Percentiles rank a stretch among this genome's conserved stretches.
phyloP scores from a whole-genome alignment of 2,329 filamentous ascomycete genomes.

The Paracorniculantispora psalliotae region DNA sequence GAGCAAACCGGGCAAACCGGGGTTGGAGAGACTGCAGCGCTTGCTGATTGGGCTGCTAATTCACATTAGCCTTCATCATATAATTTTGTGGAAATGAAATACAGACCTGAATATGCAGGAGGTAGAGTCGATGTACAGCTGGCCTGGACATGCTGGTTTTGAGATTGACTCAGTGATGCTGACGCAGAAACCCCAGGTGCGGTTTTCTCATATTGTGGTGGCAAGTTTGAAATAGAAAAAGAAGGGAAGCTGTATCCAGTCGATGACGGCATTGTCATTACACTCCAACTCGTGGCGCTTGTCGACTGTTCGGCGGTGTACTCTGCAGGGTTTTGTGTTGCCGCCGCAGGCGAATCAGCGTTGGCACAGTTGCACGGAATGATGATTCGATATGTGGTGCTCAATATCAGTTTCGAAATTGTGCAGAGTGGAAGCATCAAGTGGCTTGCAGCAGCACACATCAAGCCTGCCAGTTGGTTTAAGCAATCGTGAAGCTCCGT shows the following conservation, averaged over 20 bases:
- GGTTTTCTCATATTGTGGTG: background rate
- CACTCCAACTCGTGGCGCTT: background rate
- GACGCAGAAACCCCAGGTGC: background rate
- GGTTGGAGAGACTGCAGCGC: too few species aligned
- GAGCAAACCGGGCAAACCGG: conserved; percentile 4
- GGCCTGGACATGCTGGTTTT: background rate
- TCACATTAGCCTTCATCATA: background rate
- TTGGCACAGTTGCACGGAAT: background rate
- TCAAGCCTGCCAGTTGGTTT: conserved; percentile 20
- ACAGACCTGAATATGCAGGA: background rate
- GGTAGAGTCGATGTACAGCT: background rate
- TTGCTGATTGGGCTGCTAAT: background rate
- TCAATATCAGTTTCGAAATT: background rate
- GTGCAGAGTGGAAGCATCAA: conserved; percentile 18
- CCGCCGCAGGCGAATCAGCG: background rate
- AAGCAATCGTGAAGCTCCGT: conserved; percentile 17
- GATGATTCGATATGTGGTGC: background rate
- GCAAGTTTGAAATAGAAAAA: background rate
- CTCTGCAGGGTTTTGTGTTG: background rate
- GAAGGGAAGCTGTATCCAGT: conserved; percentile 1
- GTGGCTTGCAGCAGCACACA: conserved; percentile 17
- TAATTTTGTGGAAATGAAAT: background rate
- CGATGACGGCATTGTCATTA: background rate
- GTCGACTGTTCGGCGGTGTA: background rate
- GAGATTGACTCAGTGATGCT: background rate